Evolutionary conservation across 1,284 basidiomycete species (phyloP).

Genomic region (Marasmius tenuissimus): DNA sequence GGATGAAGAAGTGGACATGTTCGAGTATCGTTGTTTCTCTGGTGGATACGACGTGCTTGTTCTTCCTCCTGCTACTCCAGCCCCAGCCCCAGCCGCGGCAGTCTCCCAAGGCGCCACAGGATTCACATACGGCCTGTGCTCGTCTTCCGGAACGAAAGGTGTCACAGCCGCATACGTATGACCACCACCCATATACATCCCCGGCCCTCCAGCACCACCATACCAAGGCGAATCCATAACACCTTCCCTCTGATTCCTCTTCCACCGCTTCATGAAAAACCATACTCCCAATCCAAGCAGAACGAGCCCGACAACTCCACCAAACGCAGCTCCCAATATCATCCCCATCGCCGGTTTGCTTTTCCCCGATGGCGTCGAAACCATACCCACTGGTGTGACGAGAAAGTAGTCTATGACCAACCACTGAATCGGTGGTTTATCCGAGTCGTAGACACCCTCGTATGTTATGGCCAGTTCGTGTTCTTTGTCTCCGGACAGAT

Average conservation of each 20-base stretch:
- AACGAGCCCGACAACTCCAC: background rate
- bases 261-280: background rate
- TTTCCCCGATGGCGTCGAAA: background rate
- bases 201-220: background rate
- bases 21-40: background rate
- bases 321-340: background rate
- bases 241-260: background rate
- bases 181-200: background rate
- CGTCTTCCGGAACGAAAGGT: background rate
- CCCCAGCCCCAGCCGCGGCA: background rate
- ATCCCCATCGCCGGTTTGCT: background rate
- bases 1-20: background rate
- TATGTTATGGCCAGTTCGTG: conserved; percentile 25
- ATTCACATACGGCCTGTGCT: background rate
- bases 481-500: conserved; percentile 17
- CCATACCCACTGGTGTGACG: conserved; percentile 10
- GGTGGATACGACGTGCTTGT: background rate
- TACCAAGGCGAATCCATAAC: background rate
- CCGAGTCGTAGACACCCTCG: conserved; percentile 13
- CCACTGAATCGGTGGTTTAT: conserved; percentile 22
- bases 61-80: background rate
- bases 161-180: background rate
- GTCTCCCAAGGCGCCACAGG: background rate
- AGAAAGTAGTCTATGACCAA: conserved; percentile 21
- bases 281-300: background rate